Percentiles rank a stretch among this genome's conserved stretches.
phyloP scores from a whole-genome alignment of 2,329 filamentous ascomycete species.

The Aspergillus pseudonomiae region DNA sequence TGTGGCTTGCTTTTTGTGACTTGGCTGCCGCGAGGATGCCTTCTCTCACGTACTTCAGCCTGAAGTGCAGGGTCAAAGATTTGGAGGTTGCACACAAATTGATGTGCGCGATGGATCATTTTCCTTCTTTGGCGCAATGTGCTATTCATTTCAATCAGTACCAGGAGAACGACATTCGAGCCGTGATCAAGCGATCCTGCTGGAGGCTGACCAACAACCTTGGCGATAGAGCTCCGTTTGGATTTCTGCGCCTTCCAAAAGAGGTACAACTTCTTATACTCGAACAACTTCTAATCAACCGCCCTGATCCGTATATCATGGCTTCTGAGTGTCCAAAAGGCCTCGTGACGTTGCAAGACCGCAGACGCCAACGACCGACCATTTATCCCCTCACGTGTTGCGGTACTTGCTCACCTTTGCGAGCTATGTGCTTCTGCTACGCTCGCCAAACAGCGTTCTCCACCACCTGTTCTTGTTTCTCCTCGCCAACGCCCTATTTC shows the following conservation, averaged over 20 bases:
- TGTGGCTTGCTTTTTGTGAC: conserved; percentile 27
- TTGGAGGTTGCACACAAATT: conserved; percentile 20
- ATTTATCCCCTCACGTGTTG: conserved; percentile 23
- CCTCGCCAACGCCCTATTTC: conserved; percentile 27
- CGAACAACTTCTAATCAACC: conserved; percentile 20
- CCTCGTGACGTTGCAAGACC: conserved; percentile 20
- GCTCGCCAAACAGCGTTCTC: conserved; percentile 27
- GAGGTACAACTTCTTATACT: conserved; percentile 32
- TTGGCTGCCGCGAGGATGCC: conserved; percentile 17
- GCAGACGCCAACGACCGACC: conserved; percentile 13
- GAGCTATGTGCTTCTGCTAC: conserved; percentile 27
- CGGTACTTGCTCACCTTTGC: conserved; percentile 25
- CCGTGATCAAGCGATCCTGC: conserved; percentile 19
- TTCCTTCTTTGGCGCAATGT: conserved; percentile 26
- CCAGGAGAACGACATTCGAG: conserved; percentile 18
- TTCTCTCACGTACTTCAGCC: conserved; percentile 23
- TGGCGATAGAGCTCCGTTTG: conserved; percentile 18
- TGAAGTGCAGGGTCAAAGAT: conserved; percentile 28
- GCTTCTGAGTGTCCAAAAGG: conserved; percentile 9
- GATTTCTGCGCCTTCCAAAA: conserved; percentile 27
- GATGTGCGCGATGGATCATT: conserved; percentile 21
- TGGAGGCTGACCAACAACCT: conserved; percentile 21
- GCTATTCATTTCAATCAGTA: conserved; percentile 22
- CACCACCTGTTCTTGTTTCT: conserved; percentile 28
- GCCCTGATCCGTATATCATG: conserved; percentile 19